These are phyloP conservation scores for Hemileccinum rubropunctum DNA, from an alignment of 768 basidiomycete species.

Conservation along the genomic window DNA sequence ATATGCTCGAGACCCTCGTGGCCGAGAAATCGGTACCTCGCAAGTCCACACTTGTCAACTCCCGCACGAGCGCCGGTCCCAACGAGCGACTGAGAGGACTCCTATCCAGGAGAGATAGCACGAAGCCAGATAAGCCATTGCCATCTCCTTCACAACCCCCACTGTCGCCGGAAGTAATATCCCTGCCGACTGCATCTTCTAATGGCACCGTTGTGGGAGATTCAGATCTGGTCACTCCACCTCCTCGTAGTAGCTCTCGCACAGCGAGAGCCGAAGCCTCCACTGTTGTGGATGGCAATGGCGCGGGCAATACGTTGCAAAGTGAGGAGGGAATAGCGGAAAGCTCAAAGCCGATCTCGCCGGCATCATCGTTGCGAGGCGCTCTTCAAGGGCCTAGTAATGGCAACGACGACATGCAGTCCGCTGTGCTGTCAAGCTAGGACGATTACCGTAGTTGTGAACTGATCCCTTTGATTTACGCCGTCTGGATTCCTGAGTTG, in stretches of 20 bases:
- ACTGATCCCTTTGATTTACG: conserved; percentile 6
- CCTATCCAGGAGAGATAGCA: conserved; percentile 28
- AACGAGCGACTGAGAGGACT: conserved; percentile 40
- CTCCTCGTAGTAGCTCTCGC: conserved; percentile 21
- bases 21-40: conserved; percentile 69
- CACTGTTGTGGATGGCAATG: conserved; percentile 5
- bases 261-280: conserved; percentile 5
- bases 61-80: conserved; percentile 22
- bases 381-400: conserved; percentile 2
- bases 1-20: conserved; percentile 83
- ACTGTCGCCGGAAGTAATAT: conserved; percentile 15
- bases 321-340: conserved; percentile 4
- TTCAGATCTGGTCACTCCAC: conserved; percentile 20
- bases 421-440: conserved; percentile 8
- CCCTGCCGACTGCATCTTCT: conserved; percentile 6
- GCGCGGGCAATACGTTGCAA: background rate
- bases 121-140: conserved; percentile 27
- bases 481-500: conserved; percentile 14
- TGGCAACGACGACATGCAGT: conserved; percentile 8
- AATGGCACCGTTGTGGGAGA: conserved; percentile 13
- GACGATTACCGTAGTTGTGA: conserved; percentile 6
- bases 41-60: conserved; percentile 26
- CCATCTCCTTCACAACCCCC: conserved; percentile 27
- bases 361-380: background rate
- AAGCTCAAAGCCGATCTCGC: conserved; percentile 11